These are phyloP conservation scores for Nakazawaea anatomiae DNA, from an alignment of 805 yeast species.

Conservation along the genomic window DNA sequence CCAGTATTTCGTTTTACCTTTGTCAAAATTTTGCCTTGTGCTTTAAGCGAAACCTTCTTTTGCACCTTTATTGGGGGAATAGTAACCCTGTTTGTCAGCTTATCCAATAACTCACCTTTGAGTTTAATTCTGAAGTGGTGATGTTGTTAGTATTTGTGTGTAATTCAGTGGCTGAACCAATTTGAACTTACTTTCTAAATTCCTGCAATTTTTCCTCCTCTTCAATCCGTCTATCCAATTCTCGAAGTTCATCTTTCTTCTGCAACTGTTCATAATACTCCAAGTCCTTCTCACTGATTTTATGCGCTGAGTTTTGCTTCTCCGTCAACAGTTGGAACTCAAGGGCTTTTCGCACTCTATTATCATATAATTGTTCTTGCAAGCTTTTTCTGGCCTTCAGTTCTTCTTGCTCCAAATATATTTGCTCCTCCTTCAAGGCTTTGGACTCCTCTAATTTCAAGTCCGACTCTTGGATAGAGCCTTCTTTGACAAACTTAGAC, in stretches of 20 bases:
- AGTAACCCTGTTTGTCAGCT: background rate
- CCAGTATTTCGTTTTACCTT: background rate
- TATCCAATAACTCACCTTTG: background rate
- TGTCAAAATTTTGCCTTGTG: background rate
- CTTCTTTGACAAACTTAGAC: constrained; percentile 18
- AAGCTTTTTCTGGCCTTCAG: constrained; percentile 30
- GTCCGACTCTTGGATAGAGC: constrained; percentile 14
- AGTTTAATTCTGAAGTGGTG: background rate
- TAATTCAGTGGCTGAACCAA: too few relatives aligned
- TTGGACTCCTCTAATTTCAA: constrained; percentile 14
- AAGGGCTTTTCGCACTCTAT: constrained; percentile 23
- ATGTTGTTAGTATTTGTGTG: too few relatives aligned
- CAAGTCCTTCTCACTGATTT: constrained; percentile 31
- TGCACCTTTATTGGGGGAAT: background rate
- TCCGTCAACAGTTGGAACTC: constrained; percentile 26
- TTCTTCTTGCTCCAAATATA: constrained; percentile 16
- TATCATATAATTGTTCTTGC: constrained; percentile 34
- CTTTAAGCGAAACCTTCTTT: background rate
- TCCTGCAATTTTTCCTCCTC: constrained; percentile 10
- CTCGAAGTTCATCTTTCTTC: constrained; percentile 17
- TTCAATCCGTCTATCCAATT: constrained; percentile 18
- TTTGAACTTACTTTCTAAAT: constrained; percentile 7
- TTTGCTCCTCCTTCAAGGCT: constrained; percentile 12
- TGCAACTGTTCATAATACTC: constrained; percentile 24
- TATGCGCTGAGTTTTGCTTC: constrained; percentile 35